phyloP scores from a whole-genome alignment of 768 basidiomycete genomes.

The Lentinula aciculospora region DNA sequence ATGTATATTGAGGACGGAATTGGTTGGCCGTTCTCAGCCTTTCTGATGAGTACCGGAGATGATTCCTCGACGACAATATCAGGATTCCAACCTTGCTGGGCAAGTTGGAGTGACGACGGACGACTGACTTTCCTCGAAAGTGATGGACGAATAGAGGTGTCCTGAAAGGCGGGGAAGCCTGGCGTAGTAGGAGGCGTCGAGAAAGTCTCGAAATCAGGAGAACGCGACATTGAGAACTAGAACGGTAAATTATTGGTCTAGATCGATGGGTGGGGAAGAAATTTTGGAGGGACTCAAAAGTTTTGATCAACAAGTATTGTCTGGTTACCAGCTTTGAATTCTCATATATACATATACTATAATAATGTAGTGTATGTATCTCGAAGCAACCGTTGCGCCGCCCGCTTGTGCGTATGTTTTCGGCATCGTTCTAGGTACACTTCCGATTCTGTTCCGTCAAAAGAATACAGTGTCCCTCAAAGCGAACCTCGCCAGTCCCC shows the following conservation, averaged over 20 bases:
- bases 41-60: conserved; percentile 24
- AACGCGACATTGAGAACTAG: conserved; percentile 9
- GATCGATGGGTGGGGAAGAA: neutral
- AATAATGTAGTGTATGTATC: neutral
- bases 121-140: conserved; percentile 36
- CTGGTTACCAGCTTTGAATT: neutral
- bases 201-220: conserved; percentile 32
- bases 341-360: neutral
- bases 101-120: conserved; percentile 40
- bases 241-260: neutral
- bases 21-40: conserved; percentile 10
- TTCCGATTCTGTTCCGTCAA: conserved; percentile 25
- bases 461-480: conserved; percentile 65
- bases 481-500: conserved; percentile 61
- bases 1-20: conserved; percentile 7
- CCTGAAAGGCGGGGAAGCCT: conserved; percentile 13
- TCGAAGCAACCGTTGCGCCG: too few relatives aligned
- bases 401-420: neutral
- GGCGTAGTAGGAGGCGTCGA: conserved; percentile 39
- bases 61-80: conserved; percentile 37
- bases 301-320: neutral
- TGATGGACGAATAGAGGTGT: conserved; percentile 25
- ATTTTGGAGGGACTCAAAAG: neutral
- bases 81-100: conserved; percentile 34
- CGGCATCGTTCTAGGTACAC: neutral